Percentiles rank a stretch among this genome's conserved stretches.
phyloP scores from a whole-genome alignment of 2,329 filamentous ascomycete species.

The Fusarium citri region DNA sequence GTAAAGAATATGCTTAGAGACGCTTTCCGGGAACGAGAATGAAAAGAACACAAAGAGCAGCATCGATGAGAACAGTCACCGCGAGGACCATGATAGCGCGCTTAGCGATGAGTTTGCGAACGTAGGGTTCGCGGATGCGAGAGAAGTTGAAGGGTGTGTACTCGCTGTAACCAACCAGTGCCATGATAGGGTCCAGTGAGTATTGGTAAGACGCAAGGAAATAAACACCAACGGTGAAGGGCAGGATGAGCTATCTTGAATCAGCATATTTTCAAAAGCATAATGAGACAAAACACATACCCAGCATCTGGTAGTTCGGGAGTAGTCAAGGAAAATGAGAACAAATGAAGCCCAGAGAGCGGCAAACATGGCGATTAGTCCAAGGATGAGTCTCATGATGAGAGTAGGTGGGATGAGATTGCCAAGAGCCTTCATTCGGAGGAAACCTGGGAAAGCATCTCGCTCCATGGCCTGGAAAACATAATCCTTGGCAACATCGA shows the following conservation, averaged over 20 bases:
- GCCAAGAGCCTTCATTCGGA: conserved; percentile 93
- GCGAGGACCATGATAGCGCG: conserved; percentile 84
- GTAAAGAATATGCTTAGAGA: conserved; percentile 61
- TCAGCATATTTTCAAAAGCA: conserved; percentile 17
- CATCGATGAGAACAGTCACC: conserved; percentile 80
- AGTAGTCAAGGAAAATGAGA: conserved; percentile 88
- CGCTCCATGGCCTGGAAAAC: conserved; percentile 99
- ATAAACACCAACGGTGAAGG: conserved; percentile 92
- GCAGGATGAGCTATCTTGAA: conserved; percentile 72
- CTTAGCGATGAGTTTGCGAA: conserved; percentile 85
- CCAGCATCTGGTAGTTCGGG: conserved; percentile 82
- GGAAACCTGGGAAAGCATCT: conserved; percentile 97
- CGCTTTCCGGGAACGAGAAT: conserved; percentile 93
- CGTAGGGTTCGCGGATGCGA: conserved; percentile 88
- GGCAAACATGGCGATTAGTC: conserved; percentile 84
- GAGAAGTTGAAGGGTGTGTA: conserved; percentile 96
- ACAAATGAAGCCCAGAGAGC: conserved; percentile 95
- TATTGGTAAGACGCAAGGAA: conserved; percentile 93
- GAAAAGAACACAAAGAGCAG: conserved; percentile 88
- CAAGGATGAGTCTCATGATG: conserved; percentile 85
- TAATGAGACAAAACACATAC: conserved; percentile 63
- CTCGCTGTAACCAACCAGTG: conserved; percentile 90
- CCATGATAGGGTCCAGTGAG: conserved; percentile 91
- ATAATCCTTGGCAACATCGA: conserved; percentile 97
- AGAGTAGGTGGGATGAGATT: conserved; percentile 94